Conservation (phyloP, 352 stramenopile species). For the Phytophthora colocasiae region DNA sequence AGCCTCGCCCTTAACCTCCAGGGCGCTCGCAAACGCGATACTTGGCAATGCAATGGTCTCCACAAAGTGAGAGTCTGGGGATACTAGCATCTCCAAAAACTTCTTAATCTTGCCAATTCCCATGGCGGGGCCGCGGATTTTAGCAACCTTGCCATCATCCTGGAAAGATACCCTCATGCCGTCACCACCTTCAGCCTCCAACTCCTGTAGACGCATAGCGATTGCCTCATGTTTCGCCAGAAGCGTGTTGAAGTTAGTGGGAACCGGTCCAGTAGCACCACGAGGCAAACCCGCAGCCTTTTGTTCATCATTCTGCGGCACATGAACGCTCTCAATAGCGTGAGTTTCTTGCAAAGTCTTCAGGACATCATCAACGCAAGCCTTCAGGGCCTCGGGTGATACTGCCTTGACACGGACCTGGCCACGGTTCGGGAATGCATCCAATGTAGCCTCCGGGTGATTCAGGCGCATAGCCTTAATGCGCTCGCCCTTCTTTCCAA, state of each 20-base stretch:
- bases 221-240: constrained; percentile 64
- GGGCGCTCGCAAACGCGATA: constrained; percentile 54
- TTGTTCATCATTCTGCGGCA: constrained; percentile 33
- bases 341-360: constrained; percentile 68
- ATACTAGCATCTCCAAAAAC: constrained; percentile 81
- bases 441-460: constrained; percentile 70
- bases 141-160: constrained; percentile 71
- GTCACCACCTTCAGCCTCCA: constrained; percentile 76
- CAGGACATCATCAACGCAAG: constrained; percentile 67
- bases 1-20: constrained; percentile 53
- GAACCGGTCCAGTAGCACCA: constrained; percentile 12
- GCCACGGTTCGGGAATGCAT: constrained; percentile 73
- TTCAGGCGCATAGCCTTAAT: constrained; percentile 74
- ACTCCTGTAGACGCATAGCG: constrained; percentile 65
- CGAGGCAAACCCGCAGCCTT: constrained; percentile 22
- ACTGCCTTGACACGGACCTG: constrained; percentile 77
- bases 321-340: constrained; percentile 67
- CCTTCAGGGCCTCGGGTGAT: constrained; percentile 60
- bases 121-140: constrained; percentile 73
- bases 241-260: constrained; percentile 64
- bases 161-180: constrained; percentile 70
- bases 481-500: constrained; percentile 83
- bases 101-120: constrained; percentile 75
- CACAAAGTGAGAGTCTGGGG: constrained; percentile 61
- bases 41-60: constrained; percentile 69